Base-by-base conservation (phyloP, 768 basidiomycete genomes). In the Guyanaporus albipodus region DNA sequence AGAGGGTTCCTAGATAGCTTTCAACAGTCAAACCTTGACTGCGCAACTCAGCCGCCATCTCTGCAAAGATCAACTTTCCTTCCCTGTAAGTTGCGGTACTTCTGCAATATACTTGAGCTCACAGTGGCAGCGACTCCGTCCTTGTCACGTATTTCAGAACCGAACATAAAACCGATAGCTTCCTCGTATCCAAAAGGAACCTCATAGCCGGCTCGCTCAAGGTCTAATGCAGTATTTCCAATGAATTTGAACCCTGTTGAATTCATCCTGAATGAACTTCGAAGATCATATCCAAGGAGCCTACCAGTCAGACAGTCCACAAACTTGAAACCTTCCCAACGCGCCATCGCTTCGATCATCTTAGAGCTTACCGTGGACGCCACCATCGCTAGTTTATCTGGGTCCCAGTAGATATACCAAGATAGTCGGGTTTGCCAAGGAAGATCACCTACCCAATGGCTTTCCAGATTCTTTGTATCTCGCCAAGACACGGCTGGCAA, bases 81-180 rank as follows among this genome's bases (percentile, higher is more conserved):
- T 22, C 24, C 22, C 2, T 0, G 7, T 57, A 15, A 56, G 58
- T 17, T 31, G 27, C 17, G 17, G 17, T 33, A 24, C 27, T 18
- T 33, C 26, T 14, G 36, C 17, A 6, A 8, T 41, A 15, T 14
- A 23, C 18, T 28, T 26, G 29, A 10, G n/a, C 50, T 56, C 55
- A 91, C 91, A 19, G 83, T 81, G 6, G 90, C 89, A 40, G 86
- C 78, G 42, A 94, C 79, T 3, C 91, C 91, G 60, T 94, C 91
- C 62, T 94, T 94, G 62, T 94, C 91, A 28, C 86, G 74, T 54
- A 93, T 79, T 22, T 81, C 71, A 12, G 78, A 70, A 22, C 88
- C 87, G 63, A 91, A 82, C 89, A 92, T 92, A 60, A 79, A 94
- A 4, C 91, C 91, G 44, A 94, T 92, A 2, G 92, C 91, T 67